Conservation (phyloP, 371 early-diverging fungal species). For the Mycotypha africana region DNA sequence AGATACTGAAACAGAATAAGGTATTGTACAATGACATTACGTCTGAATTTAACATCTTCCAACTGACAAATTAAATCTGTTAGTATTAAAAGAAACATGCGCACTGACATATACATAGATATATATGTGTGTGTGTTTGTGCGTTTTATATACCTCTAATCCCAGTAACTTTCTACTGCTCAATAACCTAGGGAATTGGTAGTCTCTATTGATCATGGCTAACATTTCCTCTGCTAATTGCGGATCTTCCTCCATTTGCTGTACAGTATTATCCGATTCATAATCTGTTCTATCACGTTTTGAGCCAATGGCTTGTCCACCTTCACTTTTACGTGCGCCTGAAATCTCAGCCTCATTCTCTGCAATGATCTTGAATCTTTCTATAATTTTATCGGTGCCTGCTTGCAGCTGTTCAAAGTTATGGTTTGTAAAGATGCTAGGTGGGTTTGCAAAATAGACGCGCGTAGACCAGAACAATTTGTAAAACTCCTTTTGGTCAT, state of each 20-base stretch:
- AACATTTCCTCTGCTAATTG: slow-evolving; percentile 24
- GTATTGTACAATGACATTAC: slow-evolving; percentile 76
- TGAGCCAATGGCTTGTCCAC: slow-evolving; percentile 10
- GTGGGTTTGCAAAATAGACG: slow-evolving; percentile 39
- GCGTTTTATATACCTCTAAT: slow-evolving; percentile 48
- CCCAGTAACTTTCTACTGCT: slow-evolving; percentile 67
- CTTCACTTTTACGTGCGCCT: slow-evolving; percentile 23
- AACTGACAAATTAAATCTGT: slow-evolving; percentile 25
- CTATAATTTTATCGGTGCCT: slow-evolving; percentile 29
- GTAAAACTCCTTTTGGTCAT: slow-evolving; percentile 41
- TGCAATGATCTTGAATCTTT: slow-evolving; percentile 33
- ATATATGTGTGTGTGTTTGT: too few species aligned
- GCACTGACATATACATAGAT: background rate
- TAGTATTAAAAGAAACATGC: background rate
- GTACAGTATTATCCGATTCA: slow-evolving; percentile 3
- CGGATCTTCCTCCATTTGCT: slow-evolving; percentile 25
- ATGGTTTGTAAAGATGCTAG: slow-evolving; percentile 25
- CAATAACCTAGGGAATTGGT: slow-evolving; percentile 70
- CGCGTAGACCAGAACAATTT: slow-evolving; percentile 41
- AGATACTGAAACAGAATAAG: slow-evolving; percentile 69
- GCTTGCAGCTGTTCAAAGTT: slow-evolving; percentile 32
- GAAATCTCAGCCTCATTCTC: slow-evolving; percentile 29
- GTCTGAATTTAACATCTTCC: slow-evolving; percentile 62
- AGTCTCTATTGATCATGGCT: slow-evolving; percentile 34
- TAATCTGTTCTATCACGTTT: background rate